phyloP scores from a whole-genome alignment of 805 yeast genomes.

The Saccharomyces kudriavzevii region DNA sequence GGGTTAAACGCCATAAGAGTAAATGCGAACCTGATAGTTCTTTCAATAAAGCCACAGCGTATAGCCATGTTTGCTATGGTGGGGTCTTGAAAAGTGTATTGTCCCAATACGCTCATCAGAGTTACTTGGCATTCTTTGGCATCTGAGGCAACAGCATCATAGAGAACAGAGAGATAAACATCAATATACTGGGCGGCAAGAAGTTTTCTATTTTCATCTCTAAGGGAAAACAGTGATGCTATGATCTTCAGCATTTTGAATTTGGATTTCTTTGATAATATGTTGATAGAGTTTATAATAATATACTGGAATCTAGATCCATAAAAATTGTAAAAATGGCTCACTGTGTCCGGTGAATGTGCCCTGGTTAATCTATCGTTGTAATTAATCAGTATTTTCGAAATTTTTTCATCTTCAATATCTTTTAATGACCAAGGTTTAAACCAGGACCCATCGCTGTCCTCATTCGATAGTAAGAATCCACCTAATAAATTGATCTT shows the following conservation, averaged over 20 bases:
- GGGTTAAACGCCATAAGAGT: constrained; percentile 25
- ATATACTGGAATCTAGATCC: constrained; percentile 38
- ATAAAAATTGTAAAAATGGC: constrained; percentile 24
- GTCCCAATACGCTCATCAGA: constrained; percentile 24
- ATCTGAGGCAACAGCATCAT: constrained; percentile 24
- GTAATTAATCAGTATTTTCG: constrained; percentile 16
- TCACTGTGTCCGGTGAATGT: constrained; percentile 5
- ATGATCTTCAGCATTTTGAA: constrained; percentile 17
- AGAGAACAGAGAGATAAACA: constrained; percentile 52
- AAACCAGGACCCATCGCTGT: constrained; percentile 22
- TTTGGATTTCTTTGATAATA: constrained; percentile 15
- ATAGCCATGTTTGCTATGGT: constrained; percentile 22
- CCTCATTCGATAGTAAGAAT: constrained; percentile 21
- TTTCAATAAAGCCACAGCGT: constrained; percentile 22
- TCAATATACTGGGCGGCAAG: constrained; percentile 63
- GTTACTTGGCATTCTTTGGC: constrained; percentile 16
- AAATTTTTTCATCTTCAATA: constrained; percentile 8
- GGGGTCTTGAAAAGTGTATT: constrained; percentile 28
- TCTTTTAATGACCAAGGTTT: constrained; percentile 21
- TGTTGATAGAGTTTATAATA: constrained; percentile 18
- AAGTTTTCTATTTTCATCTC: constrained; percentile 47
- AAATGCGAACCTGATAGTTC: constrained; percentile 23
- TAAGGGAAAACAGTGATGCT: constrained; percentile 17
- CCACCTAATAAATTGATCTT: constrained; percentile 26
- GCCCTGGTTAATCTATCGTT: constrained; percentile 17